These are phyloP conservation scores for Hanseniaspora guilliermondii DNA, from an alignment of 805 yeast species.

Conservation along the genomic window DNA sequence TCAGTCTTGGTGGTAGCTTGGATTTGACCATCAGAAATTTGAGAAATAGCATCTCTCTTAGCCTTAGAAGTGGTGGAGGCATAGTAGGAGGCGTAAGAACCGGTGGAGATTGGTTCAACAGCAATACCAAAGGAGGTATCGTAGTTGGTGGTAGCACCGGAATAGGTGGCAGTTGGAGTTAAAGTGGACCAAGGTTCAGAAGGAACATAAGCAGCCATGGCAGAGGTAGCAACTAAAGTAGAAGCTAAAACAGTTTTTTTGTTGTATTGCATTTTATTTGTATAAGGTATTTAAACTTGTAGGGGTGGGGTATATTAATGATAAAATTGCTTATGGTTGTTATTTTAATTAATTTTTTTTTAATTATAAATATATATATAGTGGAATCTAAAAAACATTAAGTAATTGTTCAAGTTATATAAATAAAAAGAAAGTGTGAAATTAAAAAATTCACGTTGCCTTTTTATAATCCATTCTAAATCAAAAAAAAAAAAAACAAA, in stretches of 20 bases:
- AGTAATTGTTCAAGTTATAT: no score
- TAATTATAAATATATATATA: not conserved
- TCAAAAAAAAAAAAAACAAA: no score
- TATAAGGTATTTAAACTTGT: not conserved
- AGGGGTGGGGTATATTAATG: not conserved
- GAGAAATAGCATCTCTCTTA: conserved; percentile 29
- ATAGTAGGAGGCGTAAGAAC: conserved; percentile 23
- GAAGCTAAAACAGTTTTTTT: conserved; percentile 19
- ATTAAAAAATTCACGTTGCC: no score
- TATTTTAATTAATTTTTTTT: not conserved
- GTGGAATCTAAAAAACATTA: no score
- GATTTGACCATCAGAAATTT: conserved; percentile 28
- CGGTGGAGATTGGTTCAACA: conserved; percentile 36
- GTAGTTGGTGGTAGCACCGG: conserved; percentile 48
- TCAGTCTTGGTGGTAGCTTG: conserved; percentile 22
- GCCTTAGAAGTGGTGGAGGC: conserved; percentile 26
- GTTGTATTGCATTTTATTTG: conserved; percentile 17
- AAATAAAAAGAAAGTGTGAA: no score
- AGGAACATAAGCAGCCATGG: conserved; percentile 31
- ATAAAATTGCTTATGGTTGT: not conserved
- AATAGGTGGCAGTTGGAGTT: conserved; percentile 30
- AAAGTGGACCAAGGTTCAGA: conserved; percentile 25
- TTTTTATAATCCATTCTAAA: no score
- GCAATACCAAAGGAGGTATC: conserved; percentile 53
- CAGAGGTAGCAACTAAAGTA: conserved; percentile 38